These are phyloP conservation scores for Stachybotrys chlorohalonatus DNA, from an alignment of 2,329 filamentous ascomycete genomes.

Conservation along the genomic window DNA sequence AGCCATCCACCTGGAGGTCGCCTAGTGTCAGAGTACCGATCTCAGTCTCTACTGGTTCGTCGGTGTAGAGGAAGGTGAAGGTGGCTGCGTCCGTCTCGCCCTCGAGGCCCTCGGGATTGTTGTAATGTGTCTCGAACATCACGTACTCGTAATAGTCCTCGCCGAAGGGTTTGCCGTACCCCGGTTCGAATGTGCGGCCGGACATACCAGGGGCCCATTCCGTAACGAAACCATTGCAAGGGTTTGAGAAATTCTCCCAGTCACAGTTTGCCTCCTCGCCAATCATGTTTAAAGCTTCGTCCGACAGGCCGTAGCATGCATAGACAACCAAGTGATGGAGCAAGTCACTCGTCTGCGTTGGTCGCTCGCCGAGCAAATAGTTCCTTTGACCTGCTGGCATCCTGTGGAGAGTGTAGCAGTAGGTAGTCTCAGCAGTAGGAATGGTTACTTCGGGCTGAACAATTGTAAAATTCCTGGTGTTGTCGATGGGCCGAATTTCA, in stretches of 20 bases:
- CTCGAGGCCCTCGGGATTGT: slow-evolving; percentile 1
- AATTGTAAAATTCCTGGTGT: slow-evolving; percentile 2
- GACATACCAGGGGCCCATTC: slow-evolving; percentile 3
- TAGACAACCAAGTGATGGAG: slow-evolving; percentile 2
- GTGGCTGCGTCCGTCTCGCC: slow-evolving; percentile 1
- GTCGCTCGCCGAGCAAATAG: slow-evolving; percentile 2
- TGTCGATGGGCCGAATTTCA: background rate
- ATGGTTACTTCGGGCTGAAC: slow-evolving; percentile 1
- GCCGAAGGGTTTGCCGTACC: slow-evolving; percentile 3
- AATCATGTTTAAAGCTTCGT: slow-evolving; percentile 1
- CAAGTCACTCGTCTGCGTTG: background rate
- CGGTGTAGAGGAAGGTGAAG: slow-evolving; percentile 2
- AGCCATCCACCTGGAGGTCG: slow-evolving; percentile 1
- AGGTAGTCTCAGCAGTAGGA: slow-evolving; percentile 1
- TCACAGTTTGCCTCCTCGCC: slow-evolving; percentile 1
- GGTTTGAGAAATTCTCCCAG: slow-evolving; percentile 1
- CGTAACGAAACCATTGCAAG: slow-evolving; percentile 3
- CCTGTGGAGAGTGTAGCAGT: slow-evolving; percentile 1
- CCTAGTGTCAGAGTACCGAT: slow-evolving; percentile 1
- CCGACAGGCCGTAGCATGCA: slow-evolving; percentile 1
- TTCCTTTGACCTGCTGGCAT: slow-evolving; percentile 1
- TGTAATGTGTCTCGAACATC: slow-evolving; percentile 3
- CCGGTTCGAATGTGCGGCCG: slow-evolving; percentile 1
- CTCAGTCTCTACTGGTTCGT: background rate
- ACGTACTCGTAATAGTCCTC: slow-evolving; percentile 3